Evolutionary conservation across 202 grass and related monocot genomes (phyloP).

Genomic region (Setaria viridis): DNA sequence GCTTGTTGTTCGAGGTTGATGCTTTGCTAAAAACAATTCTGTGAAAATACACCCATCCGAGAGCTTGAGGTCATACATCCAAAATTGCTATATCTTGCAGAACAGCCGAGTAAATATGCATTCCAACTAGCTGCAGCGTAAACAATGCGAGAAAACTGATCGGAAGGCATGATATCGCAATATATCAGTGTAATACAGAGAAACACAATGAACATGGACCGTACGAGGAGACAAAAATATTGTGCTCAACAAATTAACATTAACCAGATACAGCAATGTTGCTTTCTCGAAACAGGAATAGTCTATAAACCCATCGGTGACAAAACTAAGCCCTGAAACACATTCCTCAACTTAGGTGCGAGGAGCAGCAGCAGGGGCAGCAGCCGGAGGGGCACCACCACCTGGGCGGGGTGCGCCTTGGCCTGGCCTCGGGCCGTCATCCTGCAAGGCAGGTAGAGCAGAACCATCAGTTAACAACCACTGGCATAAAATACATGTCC

Average conservation of each 20-base stretch:
- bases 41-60: no score
- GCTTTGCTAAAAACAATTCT: no score
- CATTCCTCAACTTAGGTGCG: constrained; percentile 34
- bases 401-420: constrained; percentile 59
- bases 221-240: not conserved
- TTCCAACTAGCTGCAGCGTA: no score
- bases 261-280: not conserved
- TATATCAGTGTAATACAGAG: not conserved
- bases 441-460: constrained; percentile 28
- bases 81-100: not conserved
- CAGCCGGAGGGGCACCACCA: constrained; percentile 42
- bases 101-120: no score
- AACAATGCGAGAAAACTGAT: not conserved
- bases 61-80: no score
- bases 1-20: no score
- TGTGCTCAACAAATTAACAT: constrained; percentile 22
- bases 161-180: not conserved
- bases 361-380: constrained; percentile 28
- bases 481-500: no score
- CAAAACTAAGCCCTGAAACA: constrained; percentile 6
- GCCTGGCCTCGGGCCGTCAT: constrained; percentile 56
- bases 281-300: constrained; percentile 27
- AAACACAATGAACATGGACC: not conserved
- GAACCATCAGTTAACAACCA: not conserved
- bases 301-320: not conserved